Conservation (phyloP, 2,329 filamentous ascomycete genomes). For the Orbilia javanica region DNA sequence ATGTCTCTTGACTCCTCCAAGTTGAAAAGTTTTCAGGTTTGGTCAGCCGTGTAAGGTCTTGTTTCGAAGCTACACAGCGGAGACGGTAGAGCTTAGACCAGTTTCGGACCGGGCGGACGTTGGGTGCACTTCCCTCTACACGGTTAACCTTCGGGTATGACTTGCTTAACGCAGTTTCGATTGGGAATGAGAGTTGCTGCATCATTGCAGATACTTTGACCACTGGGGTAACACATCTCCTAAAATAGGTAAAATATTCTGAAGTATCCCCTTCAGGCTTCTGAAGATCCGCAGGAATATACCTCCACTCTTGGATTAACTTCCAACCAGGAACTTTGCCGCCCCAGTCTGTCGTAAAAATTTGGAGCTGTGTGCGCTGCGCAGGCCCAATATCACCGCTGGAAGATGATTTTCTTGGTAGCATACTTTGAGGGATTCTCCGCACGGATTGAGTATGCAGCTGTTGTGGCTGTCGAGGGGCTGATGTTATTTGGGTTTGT, state of each 20-base stretch:
- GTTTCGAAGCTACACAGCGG: conserved; percentile 71
- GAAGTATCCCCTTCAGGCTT: conserved; percentile 36
- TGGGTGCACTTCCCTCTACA: conserved; percentile 25
- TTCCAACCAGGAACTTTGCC: conserved; percentile 54
- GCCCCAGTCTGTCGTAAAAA: conserved; percentile 55
- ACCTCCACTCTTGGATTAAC: conserved; percentile 44
- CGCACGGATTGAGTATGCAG: background rate
- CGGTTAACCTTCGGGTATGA: conserved; percentile 25
- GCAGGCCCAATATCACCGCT: background rate
- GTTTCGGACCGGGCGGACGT: conserved; percentile 27
- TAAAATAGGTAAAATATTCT: conserved; percentile 48
- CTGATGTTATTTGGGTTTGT: background rate
- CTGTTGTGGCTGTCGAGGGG: conserved; percentile 9
- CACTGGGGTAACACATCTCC: conserved; percentile 35
- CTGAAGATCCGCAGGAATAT: conserved; percentile 44
- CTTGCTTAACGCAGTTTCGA: conserved; percentile 27
- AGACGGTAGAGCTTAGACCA: conserved; percentile 71
- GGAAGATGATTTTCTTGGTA: background rate
- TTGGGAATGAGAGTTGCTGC: conserved; percentile 31
- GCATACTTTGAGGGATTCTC: background rate
- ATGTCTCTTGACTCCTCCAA: conserved; percentile 65
- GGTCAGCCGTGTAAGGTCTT: conserved; percentile 61
- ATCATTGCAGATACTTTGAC: conserved; percentile 26
- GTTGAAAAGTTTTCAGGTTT: conserved; percentile 62
- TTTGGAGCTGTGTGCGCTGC: conserved; percentile 35